A percentile compares a stretch with the other conserved stretches of the same genome.
Evolutionary conservation across 2,329 filamentous ascomycete genomes (phyloP).

Genomic region (Calonectria henricotiae): DNA sequence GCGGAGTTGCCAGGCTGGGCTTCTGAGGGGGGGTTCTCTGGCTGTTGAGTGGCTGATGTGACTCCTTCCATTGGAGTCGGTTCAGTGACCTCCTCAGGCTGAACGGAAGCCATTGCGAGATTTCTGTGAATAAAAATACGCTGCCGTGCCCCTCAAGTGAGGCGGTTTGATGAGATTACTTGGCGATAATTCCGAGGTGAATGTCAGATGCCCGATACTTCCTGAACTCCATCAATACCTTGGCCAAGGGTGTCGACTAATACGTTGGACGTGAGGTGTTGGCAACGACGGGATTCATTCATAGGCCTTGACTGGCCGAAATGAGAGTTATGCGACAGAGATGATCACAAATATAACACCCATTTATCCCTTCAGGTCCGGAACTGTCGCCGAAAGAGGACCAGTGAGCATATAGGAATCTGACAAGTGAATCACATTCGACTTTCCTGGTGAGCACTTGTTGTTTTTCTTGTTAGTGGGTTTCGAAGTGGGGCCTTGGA

Average conservation of each 20-base stretch:
- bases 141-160: neutral
- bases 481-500: slow-evolving; percentile 19
- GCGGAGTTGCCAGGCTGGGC: slow-evolving; percentile 2
- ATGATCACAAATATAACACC: too few relatives aligned
- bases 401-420: slow-evolving; percentile 3
- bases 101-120: slow-evolving; percentile 35
- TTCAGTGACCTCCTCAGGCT: slow-evolving; percentile 23
- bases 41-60: slow-evolving; percentile 21
- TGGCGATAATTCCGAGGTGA: too few relatives aligned
- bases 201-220: neutral
- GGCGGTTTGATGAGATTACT: neutral
- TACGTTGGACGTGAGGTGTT: slow-evolving; percentile 5
- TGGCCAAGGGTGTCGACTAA: slow-evolving; percentile 26
- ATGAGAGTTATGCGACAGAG: neutral
- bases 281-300: neutral
- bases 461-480: slow-evolving; percentile 48
- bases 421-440: neutral
- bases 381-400: slow-evolving; percentile 5
- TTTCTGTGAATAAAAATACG: neutral
- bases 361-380: neutral
- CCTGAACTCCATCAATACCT: neutral
- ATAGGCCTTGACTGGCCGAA: neutral
- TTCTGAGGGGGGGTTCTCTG: slow-evolving; percentile 28
- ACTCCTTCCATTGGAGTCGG: slow-evolving; percentile 36
- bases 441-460: slow-evolving; percentile 13